Evolutionary conservation across 768 basidiomycete species (phyloP).

Genomic region (Lactarius quietus): DNA sequence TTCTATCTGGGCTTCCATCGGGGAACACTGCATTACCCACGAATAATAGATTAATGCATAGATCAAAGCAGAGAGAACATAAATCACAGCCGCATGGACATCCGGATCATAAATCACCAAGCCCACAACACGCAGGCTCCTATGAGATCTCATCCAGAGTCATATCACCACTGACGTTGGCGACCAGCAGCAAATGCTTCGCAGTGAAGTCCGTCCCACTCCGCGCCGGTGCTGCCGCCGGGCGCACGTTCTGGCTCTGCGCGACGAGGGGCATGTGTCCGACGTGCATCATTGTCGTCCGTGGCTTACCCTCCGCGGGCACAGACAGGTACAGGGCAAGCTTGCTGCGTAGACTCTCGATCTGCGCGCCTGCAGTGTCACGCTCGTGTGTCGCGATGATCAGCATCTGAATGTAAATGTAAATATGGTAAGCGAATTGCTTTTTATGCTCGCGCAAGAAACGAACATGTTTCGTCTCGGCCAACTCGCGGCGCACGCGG

Average conservation of each 20-base stretch:
- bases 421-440: background rate
- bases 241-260: constrained; percentile 26
- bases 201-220: constrained; percentile 5
- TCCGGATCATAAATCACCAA: background rate
- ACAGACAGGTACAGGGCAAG: constrained; percentile 37
- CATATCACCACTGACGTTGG: constrained; percentile 30
- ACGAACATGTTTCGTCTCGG: constrained; percentile 76
- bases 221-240: background rate
- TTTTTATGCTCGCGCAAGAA: background rate
- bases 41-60: background rate
- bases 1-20: too few species aligned
- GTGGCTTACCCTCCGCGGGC: constrained; percentile 32
- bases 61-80: background rate
- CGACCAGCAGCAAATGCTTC: constrained; percentile 22
- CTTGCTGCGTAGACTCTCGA: constrained; percentile 34
- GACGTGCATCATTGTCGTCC: constrained; percentile 37
- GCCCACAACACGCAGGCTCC: background rate
- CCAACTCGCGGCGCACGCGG: constrained; percentile 71
- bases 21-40: background rate
- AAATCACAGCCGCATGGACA: constrained; percentile 6
- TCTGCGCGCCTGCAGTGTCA: constrained; percentile 31
- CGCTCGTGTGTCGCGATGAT: constrained; percentile 32
- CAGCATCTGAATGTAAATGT: constrained; percentile 30
- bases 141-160: constrained; percentile 33
- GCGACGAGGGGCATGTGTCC: constrained; percentile 30